These are phyloP conservation scores for Dispira simplex DNA, from an alignment of 192 early-diverging fungal genomes.

Conservation along the genomic window DNA sequence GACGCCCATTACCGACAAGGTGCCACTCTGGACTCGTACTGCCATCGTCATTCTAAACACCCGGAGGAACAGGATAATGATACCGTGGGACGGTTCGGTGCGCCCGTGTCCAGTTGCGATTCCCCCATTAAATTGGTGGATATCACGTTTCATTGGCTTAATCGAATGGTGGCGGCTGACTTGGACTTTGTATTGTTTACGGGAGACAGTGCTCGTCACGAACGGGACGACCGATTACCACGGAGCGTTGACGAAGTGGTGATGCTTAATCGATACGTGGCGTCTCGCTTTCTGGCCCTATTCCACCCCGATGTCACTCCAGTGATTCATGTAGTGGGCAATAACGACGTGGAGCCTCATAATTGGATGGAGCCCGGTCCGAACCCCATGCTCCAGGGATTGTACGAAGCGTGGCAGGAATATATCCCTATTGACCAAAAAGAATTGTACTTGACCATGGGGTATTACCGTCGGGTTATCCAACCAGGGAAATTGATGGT, in stretches of 20 bases:
- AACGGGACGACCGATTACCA: conserved; percentile 44
- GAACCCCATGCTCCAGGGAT: conserved; percentile 26
- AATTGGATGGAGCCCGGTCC: conserved; percentile 39
- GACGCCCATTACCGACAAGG: conserved; percentile 38
- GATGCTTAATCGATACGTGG: conserved; percentile 25
- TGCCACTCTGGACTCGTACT: conserved; percentile 34
- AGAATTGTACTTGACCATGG: conserved; percentile 41
- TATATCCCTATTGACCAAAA: conserved; percentile 46
- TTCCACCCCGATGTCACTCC: conserved; percentile 14
- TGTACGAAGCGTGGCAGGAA: conserved; percentile 35
- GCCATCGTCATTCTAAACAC: conserved; percentile 27
- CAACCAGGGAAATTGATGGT: conserved; percentile 31
- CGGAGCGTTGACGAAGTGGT: conserved; percentile 44
- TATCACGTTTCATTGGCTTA: conserved; percentile 36
- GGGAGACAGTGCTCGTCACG: conserved; percentile 55
- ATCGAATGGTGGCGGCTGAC: conserved; percentile 19
- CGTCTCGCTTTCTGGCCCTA: background rate
- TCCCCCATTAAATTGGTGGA: conserved; percentile 35
- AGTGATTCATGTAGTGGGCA: conserved; percentile 38
- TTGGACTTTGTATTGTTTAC: conserved; percentile 62
- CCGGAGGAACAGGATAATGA: conserved; percentile 16
- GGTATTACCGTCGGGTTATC: conserved; percentile 32
- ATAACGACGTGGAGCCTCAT: conserved; percentile 59
- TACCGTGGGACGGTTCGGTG: conserved; percentile 30
- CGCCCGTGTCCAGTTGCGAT: conserved; percentile 40